These are phyloP conservation scores for Escovopsis weberi DNA, from an alignment of 2,329 filamentous ascomycete species.

Conservation along the genomic window DNA sequence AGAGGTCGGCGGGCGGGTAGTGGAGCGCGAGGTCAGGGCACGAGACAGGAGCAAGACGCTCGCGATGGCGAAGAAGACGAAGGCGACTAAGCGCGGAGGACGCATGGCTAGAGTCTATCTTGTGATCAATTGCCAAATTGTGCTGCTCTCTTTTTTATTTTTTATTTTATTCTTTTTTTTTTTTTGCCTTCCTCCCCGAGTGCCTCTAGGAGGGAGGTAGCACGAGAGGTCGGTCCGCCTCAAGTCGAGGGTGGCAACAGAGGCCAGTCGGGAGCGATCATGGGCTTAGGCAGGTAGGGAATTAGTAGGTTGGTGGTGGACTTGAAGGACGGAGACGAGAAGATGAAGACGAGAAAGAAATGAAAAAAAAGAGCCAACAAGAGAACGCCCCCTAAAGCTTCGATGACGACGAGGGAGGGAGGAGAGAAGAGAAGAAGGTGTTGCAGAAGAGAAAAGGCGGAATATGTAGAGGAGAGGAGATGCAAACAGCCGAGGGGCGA, in stretches of 20 bases:
- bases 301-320: background rate
- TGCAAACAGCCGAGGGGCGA: too few relatives aligned
- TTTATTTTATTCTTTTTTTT: background rate
- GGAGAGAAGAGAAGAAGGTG: background rate
- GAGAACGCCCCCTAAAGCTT: background rate
- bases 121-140: conserved; percentile 1
- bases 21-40: conserved; percentile 26
- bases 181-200: background rate
- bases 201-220: background rate
- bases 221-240: conserved; percentile 1
- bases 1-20: conserved; percentile 10
- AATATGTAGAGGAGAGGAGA: background rate
- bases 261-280: conserved; percentile 5
- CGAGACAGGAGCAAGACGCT: conserved; percentile 42
- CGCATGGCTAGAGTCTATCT: conserved; percentile 28
- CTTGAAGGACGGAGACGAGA: background rate
- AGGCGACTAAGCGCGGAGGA: conserved; percentile 37
- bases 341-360: background rate
- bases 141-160: background rate
- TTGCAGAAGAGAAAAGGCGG: background rate
- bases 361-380: background rate
- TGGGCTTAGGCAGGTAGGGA: conserved; percentile 1
- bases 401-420: background rate
- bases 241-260: conserved; percentile 6
- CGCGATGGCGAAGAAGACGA: conserved; percentile 37